phyloP scores from a whole-genome alignment of 495 filamentous ascomycete genomes.

The Penicillium cosmopolitanum region DNA sequence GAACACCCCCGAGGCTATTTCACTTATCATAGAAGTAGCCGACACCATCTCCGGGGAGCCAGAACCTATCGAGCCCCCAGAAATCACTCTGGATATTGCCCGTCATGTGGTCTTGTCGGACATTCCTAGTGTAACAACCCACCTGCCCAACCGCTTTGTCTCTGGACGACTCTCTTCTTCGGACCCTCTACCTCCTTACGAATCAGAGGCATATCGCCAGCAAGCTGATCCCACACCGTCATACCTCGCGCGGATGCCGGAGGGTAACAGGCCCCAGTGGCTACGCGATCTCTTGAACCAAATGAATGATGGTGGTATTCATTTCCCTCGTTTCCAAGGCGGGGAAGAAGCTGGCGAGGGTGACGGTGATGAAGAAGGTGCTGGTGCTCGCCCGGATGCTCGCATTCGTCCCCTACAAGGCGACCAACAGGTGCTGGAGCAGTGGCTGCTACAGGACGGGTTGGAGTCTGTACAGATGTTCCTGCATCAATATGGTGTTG shows the following conservation, averaged over 20 bases:
- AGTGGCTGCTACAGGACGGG: slow-evolving; percentile 43
- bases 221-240: slow-evolving; percentile 45
- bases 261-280: slow-evolving; percentile 42
- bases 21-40: slow-evolving; percentile 74
- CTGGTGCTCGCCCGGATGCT: neutral
- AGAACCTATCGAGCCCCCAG: slow-evolving; percentile 42
- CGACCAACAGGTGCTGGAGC: slow-evolving; percentile 38
- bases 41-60: slow-evolving; percentile 50
- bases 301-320: slow-evolving; percentile 36
- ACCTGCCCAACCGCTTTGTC: slow-evolving; percentile 46
- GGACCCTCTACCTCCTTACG: slow-evolving; percentile 50
- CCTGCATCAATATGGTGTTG: slow-evolving; percentile 46
- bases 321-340: slow-evolving; percentile 28
- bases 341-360: slow-evolving; percentile 20
- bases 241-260: slow-evolving; percentile 39
- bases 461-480: slow-evolving; percentile 41
- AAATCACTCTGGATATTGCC: slow-evolving; percentile 68
- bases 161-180: slow-evolving; percentile 47
- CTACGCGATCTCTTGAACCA: slow-evolving; percentile 47
- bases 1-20: slow-evolving; percentile 75
- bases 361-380: slow-evolving; percentile 4
- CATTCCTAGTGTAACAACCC: slow-evolving; percentile 54
- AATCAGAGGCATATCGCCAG: slow-evolving; percentile 45
- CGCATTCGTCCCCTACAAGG: slow-evolving; percentile 29
- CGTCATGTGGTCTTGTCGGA: slow-evolving; percentile 81